A percentile compares a stretch with the other conserved stretches of the same genome.
Conservation (phyloP, 345 rosid genomes). For the Melastoma malabathricum region DNA sequence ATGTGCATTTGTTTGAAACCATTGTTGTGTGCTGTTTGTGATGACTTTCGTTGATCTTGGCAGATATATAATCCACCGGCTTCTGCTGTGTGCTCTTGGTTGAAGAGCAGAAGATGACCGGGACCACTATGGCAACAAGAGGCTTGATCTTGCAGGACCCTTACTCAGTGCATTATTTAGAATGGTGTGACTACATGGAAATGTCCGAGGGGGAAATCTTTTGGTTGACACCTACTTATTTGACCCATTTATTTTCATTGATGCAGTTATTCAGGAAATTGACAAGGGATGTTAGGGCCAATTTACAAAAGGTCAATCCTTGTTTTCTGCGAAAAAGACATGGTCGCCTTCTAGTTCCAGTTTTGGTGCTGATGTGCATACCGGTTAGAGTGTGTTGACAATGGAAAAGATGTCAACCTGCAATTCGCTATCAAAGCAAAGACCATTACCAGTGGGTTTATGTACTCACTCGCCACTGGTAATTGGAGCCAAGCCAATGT, state of each 20-base stretch:
- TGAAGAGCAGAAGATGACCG: slow-evolving; percentile 95
- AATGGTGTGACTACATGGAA: slow-evolving; percentile 44
- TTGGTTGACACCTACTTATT: slow-evolving; percentile 1
- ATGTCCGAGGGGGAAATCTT: neutral
- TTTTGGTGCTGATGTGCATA: slow-evolving; percentile 10
- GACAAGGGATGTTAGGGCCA: slow-evolving; percentile 83
- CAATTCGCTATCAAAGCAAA: slow-evolving; percentile 95
- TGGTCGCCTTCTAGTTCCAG: slow-evolving; percentile 1
- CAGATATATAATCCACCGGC: slow-evolving; percentile 87
- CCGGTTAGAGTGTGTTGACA: slow-evolving; percentile 70
- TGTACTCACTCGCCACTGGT: slow-evolving; percentile 95
- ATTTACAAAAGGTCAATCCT: slow-evolving; percentile 81
- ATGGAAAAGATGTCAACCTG: slow-evolving; percentile 90
- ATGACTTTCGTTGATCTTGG: slow-evolving; percentile 5
- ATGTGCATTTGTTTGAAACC: neutral
- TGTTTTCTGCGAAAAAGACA: slow-evolving; percentile 4
- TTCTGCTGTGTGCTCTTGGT: slow-evolving; percentile 84
- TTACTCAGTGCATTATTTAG: slow-evolving; percentile 92
- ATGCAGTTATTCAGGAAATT: slow-evolving; percentile 89
- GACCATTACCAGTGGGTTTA: slow-evolving; percentile 92
- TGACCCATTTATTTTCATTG: slow-evolving; percentile 3
- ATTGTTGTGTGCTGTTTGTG: neutral
- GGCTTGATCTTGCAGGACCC: slow-evolving; percentile 99
- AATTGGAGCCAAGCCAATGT: slow-evolving; percentile 99
- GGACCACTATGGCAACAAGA: slow-evolving; percentile 97